Evolutionary conservation across 371 early-diverging fungal species (phyloP).

Genomic region (Mortierella sp.): DNA sequence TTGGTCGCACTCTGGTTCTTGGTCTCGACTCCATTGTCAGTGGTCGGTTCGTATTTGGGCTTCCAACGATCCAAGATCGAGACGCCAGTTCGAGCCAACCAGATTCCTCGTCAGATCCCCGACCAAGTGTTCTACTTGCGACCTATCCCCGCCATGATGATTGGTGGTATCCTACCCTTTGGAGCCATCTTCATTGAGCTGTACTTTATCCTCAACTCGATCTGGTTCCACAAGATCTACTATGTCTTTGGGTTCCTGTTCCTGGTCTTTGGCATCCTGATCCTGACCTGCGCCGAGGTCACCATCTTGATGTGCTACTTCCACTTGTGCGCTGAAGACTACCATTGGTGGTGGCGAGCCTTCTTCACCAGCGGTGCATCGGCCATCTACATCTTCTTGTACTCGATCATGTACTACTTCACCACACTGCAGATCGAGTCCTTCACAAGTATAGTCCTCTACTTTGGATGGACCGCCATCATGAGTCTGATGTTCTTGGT

Average conservation of each 20-base stretch:
- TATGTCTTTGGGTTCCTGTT: conserved; percentile 92
- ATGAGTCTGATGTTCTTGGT: conserved; percentile 82
- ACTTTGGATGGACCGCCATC: conserved; percentile 90
- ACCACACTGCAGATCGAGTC: conserved; percentile 78
- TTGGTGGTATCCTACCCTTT: conserved; percentile 91
- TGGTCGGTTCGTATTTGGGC: conserved; percentile 93
- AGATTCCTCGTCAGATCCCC: conserved; percentile 94
- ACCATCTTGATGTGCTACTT: conserved; percentile 90
- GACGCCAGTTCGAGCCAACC: conserved; percentile 90
- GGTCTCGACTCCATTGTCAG: conserved; percentile 89
- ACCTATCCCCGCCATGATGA: conserved; percentile 76
- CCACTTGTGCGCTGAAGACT: conserved; percentile 92
- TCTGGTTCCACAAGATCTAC: conserved; percentile 87
- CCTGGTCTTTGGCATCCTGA: conserved; percentile 81
- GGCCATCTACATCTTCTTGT: conserved; percentile 90
- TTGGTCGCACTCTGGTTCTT: conserved; percentile 89
- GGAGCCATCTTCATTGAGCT: conserved; percentile 91
- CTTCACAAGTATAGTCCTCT: conserved; percentile 84
- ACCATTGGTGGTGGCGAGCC: conserved; percentile 95
- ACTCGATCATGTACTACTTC: conserved; percentile 83
- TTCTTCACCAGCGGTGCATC: conserved; percentile 90
- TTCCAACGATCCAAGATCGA: conserved; percentile 87
- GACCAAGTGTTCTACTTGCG: conserved; percentile 83
- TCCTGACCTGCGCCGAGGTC: conserved; percentile 85
- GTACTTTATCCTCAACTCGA: conserved; percentile 87